Base-by-base conservation (phyloP, 2,329 filamentous ascomycete genomes). In the Aspergillus arachidicola region DNA sequence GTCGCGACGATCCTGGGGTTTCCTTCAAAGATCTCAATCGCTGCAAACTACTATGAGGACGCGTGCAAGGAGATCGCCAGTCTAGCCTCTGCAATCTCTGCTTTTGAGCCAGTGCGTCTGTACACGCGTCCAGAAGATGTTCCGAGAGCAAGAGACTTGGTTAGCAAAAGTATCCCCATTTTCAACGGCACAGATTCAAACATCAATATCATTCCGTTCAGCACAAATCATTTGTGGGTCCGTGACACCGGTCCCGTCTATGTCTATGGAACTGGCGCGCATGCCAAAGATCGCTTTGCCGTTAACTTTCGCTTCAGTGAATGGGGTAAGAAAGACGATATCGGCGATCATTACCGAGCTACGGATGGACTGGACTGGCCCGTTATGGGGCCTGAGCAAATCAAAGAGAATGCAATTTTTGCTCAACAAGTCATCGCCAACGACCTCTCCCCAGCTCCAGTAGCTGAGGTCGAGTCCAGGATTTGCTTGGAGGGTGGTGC, bases 41-140 rank as follows among this genome's bases (percentile, higher is more conserved):
- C 71, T n/a, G 64, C 68, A 11, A 57, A 58, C 6, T 68, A 71
- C 4, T 64, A 73, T 58, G 41, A 61, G 3, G 28, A 26, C 10
- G 71, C 71, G 19, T 69, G 68, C 53, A 64, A 32, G 21, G 73
- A 75, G 46, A 74, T 75, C 48, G 64, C 71, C 34, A 63, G 67
- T 43, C 63, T 75, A 32, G 73, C 71, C 21, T 65, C 62, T 14
- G 66, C 73, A 30, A 74, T 75, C 57, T 69, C 73, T 7, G 28
- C 36, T 12, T 77, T 76, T 58, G 75, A 77, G 57, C 74, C 73
- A 7, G 75, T 77, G 10, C 72, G 70, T 9, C 64, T 77, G 1
- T 71, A 74, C 60, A 55, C 68, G 19, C 66, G 71, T 7, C 68
- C 69, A 9, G 72, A 73, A 56, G 70, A 75, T 59, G 48, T 66